phyloP scores from a whole-genome alignment of 2,329 filamentous ascomycete genomes.

The Truncatella angustata region DNA sequence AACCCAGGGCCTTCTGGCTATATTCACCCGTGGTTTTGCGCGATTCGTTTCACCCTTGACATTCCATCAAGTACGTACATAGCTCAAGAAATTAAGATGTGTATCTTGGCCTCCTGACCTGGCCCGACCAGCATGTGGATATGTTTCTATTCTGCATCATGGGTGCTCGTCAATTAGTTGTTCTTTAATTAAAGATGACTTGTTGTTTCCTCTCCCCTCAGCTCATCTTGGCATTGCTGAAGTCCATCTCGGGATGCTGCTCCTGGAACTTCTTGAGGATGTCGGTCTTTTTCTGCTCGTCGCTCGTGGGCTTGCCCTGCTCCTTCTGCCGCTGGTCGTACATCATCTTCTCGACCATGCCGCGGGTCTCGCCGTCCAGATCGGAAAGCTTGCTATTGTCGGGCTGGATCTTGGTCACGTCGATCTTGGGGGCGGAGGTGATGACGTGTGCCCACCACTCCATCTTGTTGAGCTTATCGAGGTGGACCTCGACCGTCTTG shows the following conservation, averaged over 20 bases:
- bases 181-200: constrained; percentile 7
- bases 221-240: constrained; percentile 66
- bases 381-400: constrained; percentile 91
- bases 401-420: constrained; percentile 91
- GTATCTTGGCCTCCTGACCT: no score
- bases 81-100: constrained; percentile 6
- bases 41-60: constrained; percentile 65
- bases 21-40: constrained; percentile 42
- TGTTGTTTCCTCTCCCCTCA: constrained; percentile 27
- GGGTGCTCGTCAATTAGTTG: no score
- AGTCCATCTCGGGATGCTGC: constrained; percentile 73
- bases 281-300: constrained; percentile 93
- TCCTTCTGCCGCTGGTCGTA: constrained; percentile 98
- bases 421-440: constrained; percentile 82
- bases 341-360: constrained; percentile 99
- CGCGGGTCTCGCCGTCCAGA: constrained; percentile 88
- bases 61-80: constrained; percentile 27
- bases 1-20: constrained; percentile 21
- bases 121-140: no score
- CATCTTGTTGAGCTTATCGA: constrained; percentile 95
- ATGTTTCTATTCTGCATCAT: constrained; percentile 1
- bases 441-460: constrained; percentile 98
- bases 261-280: constrained; percentile 90
- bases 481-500: constrained; percentile 72
- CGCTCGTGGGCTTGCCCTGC: constrained; percentile 80